phyloP scores from a whole-genome alignment of 2,329 filamentous ascomycete genomes.

The Hypoxylon sp. region DNA sequence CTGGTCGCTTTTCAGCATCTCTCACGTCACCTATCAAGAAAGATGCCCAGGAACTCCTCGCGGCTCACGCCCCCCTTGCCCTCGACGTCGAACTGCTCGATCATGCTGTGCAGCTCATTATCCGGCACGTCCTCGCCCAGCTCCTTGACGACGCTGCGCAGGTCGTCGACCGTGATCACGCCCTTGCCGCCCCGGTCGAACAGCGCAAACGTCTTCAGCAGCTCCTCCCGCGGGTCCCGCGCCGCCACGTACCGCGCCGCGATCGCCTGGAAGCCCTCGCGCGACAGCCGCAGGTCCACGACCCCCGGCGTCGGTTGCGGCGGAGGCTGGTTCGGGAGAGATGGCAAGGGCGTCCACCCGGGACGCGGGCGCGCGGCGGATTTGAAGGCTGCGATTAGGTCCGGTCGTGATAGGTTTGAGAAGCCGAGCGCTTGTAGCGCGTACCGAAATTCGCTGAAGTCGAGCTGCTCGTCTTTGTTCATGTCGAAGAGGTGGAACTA shows the following conservation, averaged over 20 bases:
- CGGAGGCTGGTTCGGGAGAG: slow-evolving; percentile 62
- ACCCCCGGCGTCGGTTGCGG: slow-evolving; percentile 69
- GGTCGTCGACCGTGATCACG: slow-evolving; percentile 88
- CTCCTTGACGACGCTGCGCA: slow-evolving; percentile 89
- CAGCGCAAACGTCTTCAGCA: slow-evolving; percentile 89
- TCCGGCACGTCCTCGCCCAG: slow-evolving; percentile 94
- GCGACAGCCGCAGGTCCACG: slow-evolving; percentile 79
- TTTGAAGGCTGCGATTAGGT: slow-evolving; percentile 85
- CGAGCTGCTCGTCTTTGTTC: slow-evolving; percentile 92
- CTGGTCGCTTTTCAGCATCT: background rate
- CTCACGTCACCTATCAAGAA: slow-evolving; percentile 52
- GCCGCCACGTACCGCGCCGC: slow-evolving; percentile 85
- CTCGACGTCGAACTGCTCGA: slow-evolving; percentile 97
- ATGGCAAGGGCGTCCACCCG: slow-evolving; percentile 64
- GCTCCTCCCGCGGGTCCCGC: slow-evolving; percentile 91
- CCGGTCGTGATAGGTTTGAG: slow-evolving; percentile 82
- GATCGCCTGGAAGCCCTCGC: slow-evolving; percentile 80
- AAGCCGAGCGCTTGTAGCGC: slow-evolving; percentile 96
- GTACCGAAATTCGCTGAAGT: slow-evolving; percentile 98
- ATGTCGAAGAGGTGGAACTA: slow-evolving; percentile 97
- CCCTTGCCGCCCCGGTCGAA: slow-evolving; percentile 96
- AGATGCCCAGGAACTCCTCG: slow-evolving; percentile 77
- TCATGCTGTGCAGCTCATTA: slow-evolving; percentile 94
- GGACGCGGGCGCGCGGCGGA: slow-evolving; percentile 82
- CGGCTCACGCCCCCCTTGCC: slow-evolving; percentile 85